Evolutionary conservation across 345 rosid genomes (phyloP).

Genomic region (Erucastrum elatum): DNA sequence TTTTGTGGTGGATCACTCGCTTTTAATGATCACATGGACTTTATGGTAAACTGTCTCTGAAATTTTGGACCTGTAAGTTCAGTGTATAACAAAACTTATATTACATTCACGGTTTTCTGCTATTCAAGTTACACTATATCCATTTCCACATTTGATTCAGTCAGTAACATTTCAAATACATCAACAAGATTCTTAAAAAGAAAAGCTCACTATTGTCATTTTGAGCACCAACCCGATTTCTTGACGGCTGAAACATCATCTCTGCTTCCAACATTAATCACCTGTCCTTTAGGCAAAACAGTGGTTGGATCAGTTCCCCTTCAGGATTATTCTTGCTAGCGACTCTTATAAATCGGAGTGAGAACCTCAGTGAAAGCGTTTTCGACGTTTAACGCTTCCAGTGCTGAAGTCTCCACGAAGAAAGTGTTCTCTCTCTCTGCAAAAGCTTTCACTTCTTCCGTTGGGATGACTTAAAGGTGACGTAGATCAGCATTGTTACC

Average conservation of each 20-base stretch:
- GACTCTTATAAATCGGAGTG: slow-evolving; percentile 59
- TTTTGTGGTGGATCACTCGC: no score
- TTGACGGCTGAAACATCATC: neutral
- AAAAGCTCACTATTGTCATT: neutral
- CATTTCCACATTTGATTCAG: no score
- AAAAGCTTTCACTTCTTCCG: slow-evolving; percentile 41
- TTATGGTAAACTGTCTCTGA: no score
- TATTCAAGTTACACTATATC: no score
- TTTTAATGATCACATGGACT: no score
- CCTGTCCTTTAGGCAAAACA: neutral
- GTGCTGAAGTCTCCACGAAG: slow-evolving; percentile 86
- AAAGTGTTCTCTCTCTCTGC: slow-evolving; percentile 67
- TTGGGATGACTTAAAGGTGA: neutral
- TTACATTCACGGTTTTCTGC: no score
- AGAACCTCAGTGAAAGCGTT: slow-evolving; percentile 61
- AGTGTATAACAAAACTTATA: no score
- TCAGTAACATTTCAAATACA: no score
- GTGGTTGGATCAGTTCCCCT: neutral
- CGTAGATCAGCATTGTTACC: slow-evolving; percentile 82
- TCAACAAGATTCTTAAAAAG: neutral
- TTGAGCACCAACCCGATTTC: neutral
- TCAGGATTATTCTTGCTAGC: slow-evolving; percentile 1
- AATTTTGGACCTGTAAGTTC: no score
- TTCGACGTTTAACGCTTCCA: slow-evolving; percentile 74
- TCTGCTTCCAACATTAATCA: neutral